Evolutionary conservation across 768 basidiomycete genomes (phyloP), one percentile per base, ranked within the genome.

Genomic region (Mycena crocata): DNA sequence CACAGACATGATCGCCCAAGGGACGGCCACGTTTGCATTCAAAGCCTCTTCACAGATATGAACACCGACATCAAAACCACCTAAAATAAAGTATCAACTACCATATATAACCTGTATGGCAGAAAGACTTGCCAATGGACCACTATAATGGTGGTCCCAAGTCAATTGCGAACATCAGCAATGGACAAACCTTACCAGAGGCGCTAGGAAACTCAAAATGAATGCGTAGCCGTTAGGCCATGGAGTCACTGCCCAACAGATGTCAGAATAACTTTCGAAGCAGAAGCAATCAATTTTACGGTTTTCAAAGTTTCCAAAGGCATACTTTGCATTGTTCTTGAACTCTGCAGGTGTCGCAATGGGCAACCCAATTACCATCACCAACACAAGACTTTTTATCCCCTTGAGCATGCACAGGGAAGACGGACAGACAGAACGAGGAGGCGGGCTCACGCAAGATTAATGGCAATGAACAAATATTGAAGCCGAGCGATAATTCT

Each of bases 401-500:
- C 13, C 1, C 49, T 15, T 24, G 9, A 30, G 24, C 19, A 13
- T 30, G 48, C 4, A 24, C 30, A 13, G 32, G 7, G 15, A 31
- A 57, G 19, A 13, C 1, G 24, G 56, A 21, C 9, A 42, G 7
- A 19, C 21, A 13, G 23, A 21, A 55, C 14, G 13, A 8, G 21
- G 9, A 39, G 23, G n/a, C 13, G 15, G 21, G 79, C 89, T 62
- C 75, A 90, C 89, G 86, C 45, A 19, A 93, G 73, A 72, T 93
- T 93, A 40, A 94, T 79, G 12, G 85, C 66, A 23, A 93, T 85
- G 70, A 90, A 92, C 6, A 89, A 73, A n/a, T 84, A 87, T 74
- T 94, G 93, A 15, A 93, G 71, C 32, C 90, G 82, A 1, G 93
- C 92, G 17, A 94, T 78, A 30, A 89, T 57, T 5, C 80, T 72